Percentiles rank a stretch among this genome's conserved stretches.
phyloP scores from a whole-genome alignment of 2,329 filamentous ascomycete genomes.

The Corynespora cassiicola region DNA sequence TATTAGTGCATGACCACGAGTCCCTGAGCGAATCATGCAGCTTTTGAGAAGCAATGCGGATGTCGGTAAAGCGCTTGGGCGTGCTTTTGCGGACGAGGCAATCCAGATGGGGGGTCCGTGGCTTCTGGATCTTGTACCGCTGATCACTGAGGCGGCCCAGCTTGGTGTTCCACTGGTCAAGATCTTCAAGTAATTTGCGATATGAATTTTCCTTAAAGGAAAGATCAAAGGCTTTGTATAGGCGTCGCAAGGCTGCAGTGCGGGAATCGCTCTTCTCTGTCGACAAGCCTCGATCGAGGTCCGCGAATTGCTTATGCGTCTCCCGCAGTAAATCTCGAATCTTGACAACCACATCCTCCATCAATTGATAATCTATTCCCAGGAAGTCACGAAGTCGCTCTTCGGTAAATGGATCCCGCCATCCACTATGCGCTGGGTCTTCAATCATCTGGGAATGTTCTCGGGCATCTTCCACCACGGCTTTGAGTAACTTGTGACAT shows the following conservation, averaged over 20 bases:
- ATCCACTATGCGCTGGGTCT: constrained; percentile 6
- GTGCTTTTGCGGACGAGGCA: constrained; percentile 7
- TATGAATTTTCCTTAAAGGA: constrained; percentile 10
- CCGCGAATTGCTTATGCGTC: constrained; percentile 8
- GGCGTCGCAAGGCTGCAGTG: neutral
- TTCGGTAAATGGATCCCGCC: constrained; percentile 12
- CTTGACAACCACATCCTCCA: constrained; percentile 10
- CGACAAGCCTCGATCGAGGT: constrained; percentile 4
- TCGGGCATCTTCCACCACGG: constrained; percentile 7
- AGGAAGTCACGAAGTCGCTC: constrained; percentile 10
- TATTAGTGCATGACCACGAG: constrained; percentile 20
- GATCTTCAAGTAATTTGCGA: constrained; percentile 7
- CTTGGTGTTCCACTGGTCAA: constrained; percentile 14
- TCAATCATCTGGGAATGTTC: constrained; percentile 14
- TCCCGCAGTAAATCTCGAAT: constrained; percentile 15
- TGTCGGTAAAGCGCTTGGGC: constrained; percentile 7
- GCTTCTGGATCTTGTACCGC: constrained; percentile 10
- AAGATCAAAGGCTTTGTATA: constrained; percentile 11
- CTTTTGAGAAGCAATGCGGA: constrained; percentile 9
- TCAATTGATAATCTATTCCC: constrained; percentile 13
- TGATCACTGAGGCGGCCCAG: constrained; percentile 9
- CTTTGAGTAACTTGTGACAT: constrained; percentile 14
- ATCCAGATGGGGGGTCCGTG: constrained; percentile 2
- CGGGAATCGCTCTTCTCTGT: neutral
- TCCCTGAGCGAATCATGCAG: constrained; percentile 9